Evolutionary conservation across 1,284 basidiomycete genomes (phyloP).

Genomic region (Ustanciosporium gigantosporum): DNA sequence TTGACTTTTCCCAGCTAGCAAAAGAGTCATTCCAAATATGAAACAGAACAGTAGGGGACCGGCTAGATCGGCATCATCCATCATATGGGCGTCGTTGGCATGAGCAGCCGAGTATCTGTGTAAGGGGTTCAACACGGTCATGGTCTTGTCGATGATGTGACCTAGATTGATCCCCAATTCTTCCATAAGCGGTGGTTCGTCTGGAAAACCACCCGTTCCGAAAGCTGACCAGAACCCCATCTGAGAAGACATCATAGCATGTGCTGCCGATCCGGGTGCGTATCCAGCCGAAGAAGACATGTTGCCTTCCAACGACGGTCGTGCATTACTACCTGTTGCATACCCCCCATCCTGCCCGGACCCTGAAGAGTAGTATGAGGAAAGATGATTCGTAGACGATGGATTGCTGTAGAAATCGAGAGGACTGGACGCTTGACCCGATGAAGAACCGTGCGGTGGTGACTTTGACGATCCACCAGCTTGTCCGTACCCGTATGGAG

Average conservation of each 20-base stretch:
- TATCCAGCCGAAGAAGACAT: conserved; percentile 40
- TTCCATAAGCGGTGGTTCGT: conserved; percentile 59
- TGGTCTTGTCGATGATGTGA: conserved; percentile 89
- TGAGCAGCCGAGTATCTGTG: conserved; percentile 67
- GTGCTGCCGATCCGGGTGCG: conserved; percentile 31
- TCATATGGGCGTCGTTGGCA: conserved; percentile 79
- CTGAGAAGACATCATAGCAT: conserved; percentile 47
- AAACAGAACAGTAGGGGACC: conserved; percentile 96
- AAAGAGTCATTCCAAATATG: conserved; percentile 63
- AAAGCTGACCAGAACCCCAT: conserved; percentile 57
- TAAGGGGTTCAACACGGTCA: conserved; percentile 93
- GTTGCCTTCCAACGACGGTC: conserved; percentile 50
- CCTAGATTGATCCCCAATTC: conserved; percentile 97
- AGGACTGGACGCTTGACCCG: conserved; percentile 17
- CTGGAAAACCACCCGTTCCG: conserved; percentile 59
- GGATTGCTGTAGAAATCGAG: conserved; percentile 38
- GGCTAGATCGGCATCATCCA: conserved; percentile 98
- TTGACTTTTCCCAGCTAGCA: conserved; percentile 93
- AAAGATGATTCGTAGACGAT: conserved; percentile 13
- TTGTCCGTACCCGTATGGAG: conserved; percentile 37
- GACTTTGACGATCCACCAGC: conserved; percentile 18
- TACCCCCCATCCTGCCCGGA: conserved; percentile 27
- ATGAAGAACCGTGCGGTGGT: conserved; percentile 15
- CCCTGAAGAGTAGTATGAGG: conserved; percentile 30
- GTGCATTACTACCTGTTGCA: conserved; percentile 25